phyloP scores from a whole-genome alignment of 2,329 filamentous ascomycete species.

The Leptosphaerulina australis region DNA sequence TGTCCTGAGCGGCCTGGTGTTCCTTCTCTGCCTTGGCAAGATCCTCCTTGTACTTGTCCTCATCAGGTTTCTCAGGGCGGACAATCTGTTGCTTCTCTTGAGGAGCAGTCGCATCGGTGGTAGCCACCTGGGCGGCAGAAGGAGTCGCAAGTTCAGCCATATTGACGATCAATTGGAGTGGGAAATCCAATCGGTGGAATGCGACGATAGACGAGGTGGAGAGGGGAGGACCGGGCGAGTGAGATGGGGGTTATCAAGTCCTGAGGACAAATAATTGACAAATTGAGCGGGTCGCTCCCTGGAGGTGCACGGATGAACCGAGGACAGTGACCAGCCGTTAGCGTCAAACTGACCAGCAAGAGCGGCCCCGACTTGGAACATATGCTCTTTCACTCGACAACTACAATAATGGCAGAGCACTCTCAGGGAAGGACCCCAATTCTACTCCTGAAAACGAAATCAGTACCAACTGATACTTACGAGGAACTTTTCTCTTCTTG shows the following conservation, averaged over 20 bases:
- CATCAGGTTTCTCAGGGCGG: slow-evolving; percentile 86
- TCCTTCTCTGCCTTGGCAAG: slow-evolving; percentile 86
- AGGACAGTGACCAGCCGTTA: slow-evolving; percentile 5
- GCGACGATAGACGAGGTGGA: slow-evolving; percentile 17
- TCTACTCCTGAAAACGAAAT: slow-evolving; percentile 79
- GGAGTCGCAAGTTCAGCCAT: slow-evolving; percentile 50
- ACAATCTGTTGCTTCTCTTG: slow-evolving; percentile 49
- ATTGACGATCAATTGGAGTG: slow-evolving; percentile 30
- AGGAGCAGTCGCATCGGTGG: slow-evolving; percentile 39
- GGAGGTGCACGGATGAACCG: slow-evolving; percentile 17
- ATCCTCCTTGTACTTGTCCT: slow-evolving; percentile 79
- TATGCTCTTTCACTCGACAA: slow-evolving; percentile 15
- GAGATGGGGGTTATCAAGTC: slow-evolving; percentile 16
- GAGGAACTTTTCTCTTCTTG: slow-evolving; percentile 66
- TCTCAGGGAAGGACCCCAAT: slow-evolving; percentile 56
- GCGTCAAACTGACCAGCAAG: slow-evolving; percentile 10
- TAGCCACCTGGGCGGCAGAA: slow-evolving; percentile 43
- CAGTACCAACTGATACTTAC: slow-evolving; percentile 72
- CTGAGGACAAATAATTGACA: slow-evolving; percentile 24
- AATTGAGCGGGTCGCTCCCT: slow-evolving; percentile 30
- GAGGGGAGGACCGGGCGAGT: slow-evolving; percentile 16
- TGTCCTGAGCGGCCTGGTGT: slow-evolving; percentile 76
- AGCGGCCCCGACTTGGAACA: slow-evolving; percentile 8
- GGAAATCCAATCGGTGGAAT: slow-evolving; percentile 23
- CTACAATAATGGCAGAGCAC: slow-evolving; percentile 32